Evolutionary conservation across 345 rosid species (phyloP), one percentile per base, ranked within the genome.

Genomic region (Corchorus olitorius): DNA sequence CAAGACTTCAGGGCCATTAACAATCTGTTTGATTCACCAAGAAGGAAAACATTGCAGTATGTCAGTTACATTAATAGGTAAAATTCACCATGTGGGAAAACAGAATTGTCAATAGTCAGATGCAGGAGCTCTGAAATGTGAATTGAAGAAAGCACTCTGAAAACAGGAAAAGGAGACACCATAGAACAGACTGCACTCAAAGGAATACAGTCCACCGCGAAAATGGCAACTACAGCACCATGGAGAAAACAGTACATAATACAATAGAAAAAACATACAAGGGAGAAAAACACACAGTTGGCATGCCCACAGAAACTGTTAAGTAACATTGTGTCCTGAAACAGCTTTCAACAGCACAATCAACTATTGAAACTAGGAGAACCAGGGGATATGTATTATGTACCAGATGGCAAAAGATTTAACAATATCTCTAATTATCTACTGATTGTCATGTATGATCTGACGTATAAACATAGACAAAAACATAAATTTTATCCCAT

Each of bases 1-100:
- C 53, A 97, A 86, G 70, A 97, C 97, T 87, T 94, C 98, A 76
- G 98, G 99, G 73, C 98, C 97, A 86, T 97, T 97, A 69, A 97
- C 90, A 73, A 97, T 92, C 98, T 97, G 78, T 15, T 77, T 55
- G 76, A 56, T 84, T 74, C 58, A 77, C 63, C 35, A 82, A 76
- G 76, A 81, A 62, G 56, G 70, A 76, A 71, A 56, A n/a, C 34
- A 77, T 66, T 63, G 74, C 34, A 43, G 8, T 50, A 72, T 73
- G 69, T 35, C 39, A 54, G 53, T 55, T 56, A 70, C 52, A 52
- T 72, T 63, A 65, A 9, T 16, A 50, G 12, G 52, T 71, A 65
- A n/a, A 15, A 59, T 41, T 33, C 55, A 33, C 55, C 49, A 50
- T 12, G 49, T 9, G 58, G 15, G 60, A 20, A 49, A 56, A 50